Percentiles rank a stretch among this genome's conserved stretches.
These are phyloP conservation scores for Tylopilus vinaceipallidus DNA, from an alignment of 768 basidiomycete species.

Conservation along the genomic window DNA sequence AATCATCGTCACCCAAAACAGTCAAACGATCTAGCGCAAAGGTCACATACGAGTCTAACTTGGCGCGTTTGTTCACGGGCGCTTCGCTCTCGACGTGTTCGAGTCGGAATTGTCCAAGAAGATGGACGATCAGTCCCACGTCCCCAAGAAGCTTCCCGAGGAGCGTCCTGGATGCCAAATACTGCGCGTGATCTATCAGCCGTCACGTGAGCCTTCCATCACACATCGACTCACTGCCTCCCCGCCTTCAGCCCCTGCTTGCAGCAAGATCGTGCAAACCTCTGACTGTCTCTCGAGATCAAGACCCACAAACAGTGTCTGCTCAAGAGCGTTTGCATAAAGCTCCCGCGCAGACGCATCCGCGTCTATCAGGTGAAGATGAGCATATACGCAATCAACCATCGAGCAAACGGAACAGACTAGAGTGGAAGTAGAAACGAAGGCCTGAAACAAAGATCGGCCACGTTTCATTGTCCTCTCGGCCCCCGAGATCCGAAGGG, in stretches of 20 bases:
- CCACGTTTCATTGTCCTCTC: constrained; percentile 46
- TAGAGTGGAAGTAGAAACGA: constrained; percentile 43
- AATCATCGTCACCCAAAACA: background rate
- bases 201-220: background rate
- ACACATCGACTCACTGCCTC: constrained; percentile 42
- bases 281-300: constrained; percentile 51
- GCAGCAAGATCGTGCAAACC: constrained; percentile 56
- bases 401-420: constrained; percentile 33
- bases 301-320: constrained; percentile 56
- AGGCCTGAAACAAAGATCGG: constrained; percentile 44
- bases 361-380: constrained; percentile 34
- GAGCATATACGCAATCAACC: background rate
- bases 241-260: constrained; percentile 44
- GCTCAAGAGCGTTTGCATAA: constrained; percentile 46
- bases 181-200: constrained; percentile 29
- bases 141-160: constrained; percentile 50
- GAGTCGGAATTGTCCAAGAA: constrained; percentile 53
- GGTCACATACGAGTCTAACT: constrained; percentile 57
- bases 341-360: constrained; percentile 37
- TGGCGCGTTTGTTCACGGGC: constrained; percentile 64
- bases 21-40: background rate
- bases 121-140: constrained; percentile 48
- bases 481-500: constrained; percentile 43
- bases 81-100: constrained; percentile 37
- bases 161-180: constrained; percentile 46